Percentiles rank a stretch among this genome's conserved stretches.
Evolutionary conservation across 352 stramenopile species (phyloP).

Genomic region (Albugo candida): DNA sequence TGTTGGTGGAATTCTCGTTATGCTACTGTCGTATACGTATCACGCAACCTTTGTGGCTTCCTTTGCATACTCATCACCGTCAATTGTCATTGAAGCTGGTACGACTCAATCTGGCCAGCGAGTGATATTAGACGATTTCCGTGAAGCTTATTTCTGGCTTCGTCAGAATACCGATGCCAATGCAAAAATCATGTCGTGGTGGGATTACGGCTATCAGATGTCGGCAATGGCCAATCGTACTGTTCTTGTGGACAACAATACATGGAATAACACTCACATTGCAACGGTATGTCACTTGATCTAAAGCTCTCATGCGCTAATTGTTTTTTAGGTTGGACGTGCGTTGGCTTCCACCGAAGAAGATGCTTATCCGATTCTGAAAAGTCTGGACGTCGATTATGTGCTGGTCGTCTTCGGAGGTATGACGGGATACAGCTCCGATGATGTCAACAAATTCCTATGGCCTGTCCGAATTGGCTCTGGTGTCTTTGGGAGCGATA

Average conservation of each 20-base stretch:
- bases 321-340: constrained; percentile 25
- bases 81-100: constrained; percentile 81
- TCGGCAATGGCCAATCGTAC: constrained; percentile 80
- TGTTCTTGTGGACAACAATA: constrained; percentile 90
- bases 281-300: constrained; percentile 75
- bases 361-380: constrained; percentile 76
- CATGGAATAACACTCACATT: constrained; percentile 95
- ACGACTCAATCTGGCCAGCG: constrained; percentile 45
- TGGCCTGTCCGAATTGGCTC: constrained; percentile 84
- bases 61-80: constrained; percentile 82
- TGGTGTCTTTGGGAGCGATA: constrained; percentile 66
- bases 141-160: constrained; percentile 86
- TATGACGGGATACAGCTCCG: constrained; percentile 65
- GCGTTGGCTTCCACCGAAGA: constrained; percentile 70
- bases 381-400: constrained; percentile 85
- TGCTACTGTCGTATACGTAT: constrained; percentile 76
- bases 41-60: constrained; percentile 80
- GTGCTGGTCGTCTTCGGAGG: constrained; percentile 84
- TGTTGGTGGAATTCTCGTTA: constrained; percentile 31
- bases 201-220: constrained; percentile 87
- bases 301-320: constrained; percentile 73
- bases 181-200: constrained; percentile 80
- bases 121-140: constrained; percentile 94
- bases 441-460: constrained; percentile 88
- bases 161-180: constrained; percentile 79